Conservation (phyloP, 2,329 filamentous ascomycete species). For the Bipolaris cookei region DNA sequence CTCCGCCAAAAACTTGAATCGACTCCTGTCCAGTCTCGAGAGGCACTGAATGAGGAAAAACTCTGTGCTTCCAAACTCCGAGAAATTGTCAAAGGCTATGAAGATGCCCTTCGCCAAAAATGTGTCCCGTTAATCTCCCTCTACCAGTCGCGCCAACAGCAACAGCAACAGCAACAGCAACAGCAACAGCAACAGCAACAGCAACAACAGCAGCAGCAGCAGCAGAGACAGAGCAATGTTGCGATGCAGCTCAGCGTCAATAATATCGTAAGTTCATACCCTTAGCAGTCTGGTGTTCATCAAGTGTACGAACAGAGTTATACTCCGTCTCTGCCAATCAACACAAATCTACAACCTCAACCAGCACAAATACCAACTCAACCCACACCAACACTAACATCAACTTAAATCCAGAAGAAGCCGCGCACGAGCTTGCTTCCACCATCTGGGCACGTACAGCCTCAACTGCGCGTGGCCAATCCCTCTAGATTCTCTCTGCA, state of each 20-base stretch:
- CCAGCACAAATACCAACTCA: background rate
- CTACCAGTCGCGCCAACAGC: slow-evolving; percentile 1
- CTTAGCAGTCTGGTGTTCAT: slow-evolving; percentile 14
- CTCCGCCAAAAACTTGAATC: background rate
- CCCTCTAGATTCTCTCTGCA: slow-evolving; percentile 61
- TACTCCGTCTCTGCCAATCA: background rate
- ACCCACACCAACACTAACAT: background rate
- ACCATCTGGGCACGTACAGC: slow-evolving; percentile 35
- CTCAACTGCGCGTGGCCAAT: slow-evolving; percentile 52
- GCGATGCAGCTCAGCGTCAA: background rate
- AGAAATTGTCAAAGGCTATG: slow-evolving; percentile 6
- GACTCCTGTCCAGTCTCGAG: background rate
- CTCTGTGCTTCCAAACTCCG: slow-evolving; percentile 11
- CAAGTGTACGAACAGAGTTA: slow-evolving; percentile 5
- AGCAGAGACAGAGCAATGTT: background rate
- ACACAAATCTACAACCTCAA: background rate
- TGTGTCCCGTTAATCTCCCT: background rate
- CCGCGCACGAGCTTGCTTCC: slow-evolving; percentile 43
- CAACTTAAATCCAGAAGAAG: background rate
- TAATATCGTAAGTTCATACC: background rate
- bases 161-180: background rate
- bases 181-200: slow-evolving; percentile 1
- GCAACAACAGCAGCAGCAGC: background rate
- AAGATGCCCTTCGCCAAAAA: background rate
- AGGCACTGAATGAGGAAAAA: slow-evolving; percentile 3